A percentile compares a stretch with the other conserved stretches of the same genome.
Conservation (phyloP, 2,329 filamentous ascomycete genomes). For the Lasiodiplodia hormozganensis region DNA sequence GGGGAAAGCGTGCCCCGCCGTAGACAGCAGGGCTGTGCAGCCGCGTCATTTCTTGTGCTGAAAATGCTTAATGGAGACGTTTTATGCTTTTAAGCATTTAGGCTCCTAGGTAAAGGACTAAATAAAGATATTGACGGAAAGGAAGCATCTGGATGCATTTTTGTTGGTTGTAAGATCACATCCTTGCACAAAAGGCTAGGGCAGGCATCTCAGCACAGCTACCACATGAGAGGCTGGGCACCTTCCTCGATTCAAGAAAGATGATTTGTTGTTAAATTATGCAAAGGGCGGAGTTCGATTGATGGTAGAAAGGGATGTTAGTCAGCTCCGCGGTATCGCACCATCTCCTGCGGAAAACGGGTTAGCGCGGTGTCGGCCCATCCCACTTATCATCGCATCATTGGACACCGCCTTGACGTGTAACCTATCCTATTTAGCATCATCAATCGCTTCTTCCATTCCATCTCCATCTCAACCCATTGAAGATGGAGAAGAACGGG, state of each 20-base stretch:
- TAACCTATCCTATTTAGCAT: constrained; percentile 24
- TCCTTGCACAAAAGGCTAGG: neutral
- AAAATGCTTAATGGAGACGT: neutral
- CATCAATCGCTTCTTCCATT: constrained; percentile 23
- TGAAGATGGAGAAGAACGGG: constrained; percentile 35
- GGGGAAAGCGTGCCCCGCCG: too few relatives aligned
- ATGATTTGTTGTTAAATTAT: too few relatives aligned
- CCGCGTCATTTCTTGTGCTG: neutral
- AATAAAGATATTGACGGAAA: too few relatives aligned
- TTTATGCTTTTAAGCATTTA: neutral
- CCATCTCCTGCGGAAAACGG: neutral
- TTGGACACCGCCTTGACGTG: constrained; percentile 15
- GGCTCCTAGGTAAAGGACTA: too few relatives aligned
- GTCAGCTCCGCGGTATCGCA: neutral
- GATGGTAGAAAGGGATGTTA: neutral
- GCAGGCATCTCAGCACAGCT: too few relatives aligned
- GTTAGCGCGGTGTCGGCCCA: neutral
- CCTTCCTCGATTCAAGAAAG: too few relatives aligned
- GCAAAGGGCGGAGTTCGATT: too few relatives aligned
- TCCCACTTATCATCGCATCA: constrained; percentile 19
- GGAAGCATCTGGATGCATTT: too few relatives aligned
- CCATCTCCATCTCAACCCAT: constrained; percentile 23
- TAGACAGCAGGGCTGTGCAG: neutral
- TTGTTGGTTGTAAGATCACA: neutral
- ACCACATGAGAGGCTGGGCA: too few relatives aligned